phyloP scores from a whole-genome alignment of 129 eudicot species.

The Escallonia rubra region DNA sequence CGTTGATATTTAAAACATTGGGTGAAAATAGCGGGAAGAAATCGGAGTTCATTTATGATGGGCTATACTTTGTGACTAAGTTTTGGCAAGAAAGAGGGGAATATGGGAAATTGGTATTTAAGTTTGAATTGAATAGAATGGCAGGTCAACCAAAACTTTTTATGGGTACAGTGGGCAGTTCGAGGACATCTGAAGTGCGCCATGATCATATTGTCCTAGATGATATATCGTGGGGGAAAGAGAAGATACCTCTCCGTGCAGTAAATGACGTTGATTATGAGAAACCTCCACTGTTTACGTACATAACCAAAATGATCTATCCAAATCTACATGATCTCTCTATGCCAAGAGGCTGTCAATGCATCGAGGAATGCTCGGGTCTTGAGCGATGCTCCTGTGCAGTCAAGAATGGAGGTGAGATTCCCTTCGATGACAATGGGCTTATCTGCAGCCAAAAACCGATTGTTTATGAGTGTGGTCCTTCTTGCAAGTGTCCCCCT shows the following conservation, averaged over 20 bases:
- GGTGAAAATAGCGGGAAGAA: too few relatives aligned
- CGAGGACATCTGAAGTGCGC: background rate
- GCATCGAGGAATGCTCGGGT: slow-evolving; percentile 32
- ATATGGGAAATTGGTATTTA: slow-evolving; percentile 39
- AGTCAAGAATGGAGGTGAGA: slow-evolving; percentile 23
- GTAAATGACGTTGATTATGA: slow-evolving; percentile 24
- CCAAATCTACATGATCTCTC: slow-evolving; percentile 5
- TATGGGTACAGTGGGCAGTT: background rate
- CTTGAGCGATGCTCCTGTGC: slow-evolving; percentile 26
- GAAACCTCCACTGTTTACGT: slow-evolving; percentile 22
- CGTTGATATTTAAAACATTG: too few relatives aligned
- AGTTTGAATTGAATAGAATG: slow-evolving; percentile 33
- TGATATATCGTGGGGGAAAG: slow-evolving; percentile 38
- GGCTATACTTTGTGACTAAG: slow-evolving; percentile 27
- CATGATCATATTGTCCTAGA: background rate
- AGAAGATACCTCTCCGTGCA: slow-evolving; percentile 21
- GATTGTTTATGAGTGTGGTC: slow-evolving; percentile 43
- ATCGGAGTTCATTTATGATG: slow-evolving; percentile 21
- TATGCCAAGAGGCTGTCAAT: slow-evolving; percentile 21
- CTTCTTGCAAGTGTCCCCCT: slow-evolving; percentile 44
- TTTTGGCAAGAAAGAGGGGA: slow-evolving; percentile 23
- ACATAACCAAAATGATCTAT: slow-evolving; percentile 18
- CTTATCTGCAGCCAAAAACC: slow-evolving; percentile 14
- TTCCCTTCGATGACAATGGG: slow-evolving; percentile 29
- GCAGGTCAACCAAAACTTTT: slow-evolving; percentile 25